Evolutionary conservation across 176 grass and related monocot genomes (phyloP).

Genomic region (Cymbopogon citratus): DNA sequence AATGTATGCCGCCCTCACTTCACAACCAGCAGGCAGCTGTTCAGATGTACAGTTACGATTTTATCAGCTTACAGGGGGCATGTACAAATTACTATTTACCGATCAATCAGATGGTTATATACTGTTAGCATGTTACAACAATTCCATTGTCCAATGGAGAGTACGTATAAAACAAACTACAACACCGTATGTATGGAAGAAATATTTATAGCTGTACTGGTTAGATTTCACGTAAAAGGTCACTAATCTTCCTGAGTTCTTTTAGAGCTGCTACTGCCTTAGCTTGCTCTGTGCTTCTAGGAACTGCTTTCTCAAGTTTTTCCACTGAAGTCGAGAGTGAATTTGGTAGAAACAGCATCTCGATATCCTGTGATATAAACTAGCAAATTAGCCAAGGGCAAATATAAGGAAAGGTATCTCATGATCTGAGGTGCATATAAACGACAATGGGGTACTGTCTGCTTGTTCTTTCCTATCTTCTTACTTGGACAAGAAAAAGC

Average conservation of each 20-base stretch:
- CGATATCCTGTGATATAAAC: constrained; percentile 52
- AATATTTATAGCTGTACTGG: not conserved
- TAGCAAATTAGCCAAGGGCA: constrained; percentile 22
- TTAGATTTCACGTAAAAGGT: constrained; percentile 55
- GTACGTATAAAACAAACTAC: constrained; percentile 1
- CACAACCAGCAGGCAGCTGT: not conserved
- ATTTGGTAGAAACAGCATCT: constrained; percentile 45
- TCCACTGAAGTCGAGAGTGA: constrained; percentile 23
- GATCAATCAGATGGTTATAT: constrained; percentile 3
- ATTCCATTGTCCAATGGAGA: not conserved
- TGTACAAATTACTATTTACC: constrained; percentile 30
- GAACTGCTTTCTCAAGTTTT: constrained; percentile 16
- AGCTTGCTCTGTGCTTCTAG: constrained; percentile 37
- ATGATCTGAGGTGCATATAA: not conserved
- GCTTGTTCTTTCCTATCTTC: not conserved
- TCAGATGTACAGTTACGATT: constrained; percentile 6
- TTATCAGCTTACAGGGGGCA: constrained; percentile 27
- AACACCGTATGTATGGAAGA: not conserved
- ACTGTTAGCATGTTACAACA: not conserved
- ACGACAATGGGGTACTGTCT: not conserved
- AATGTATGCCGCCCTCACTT: not conserved
- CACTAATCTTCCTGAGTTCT: constrained; percentile 70
- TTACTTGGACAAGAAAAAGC: not conserved
- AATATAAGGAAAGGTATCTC: not conserved
- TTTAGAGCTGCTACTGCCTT: constrained; percentile 45